phyloP scores from a whole-genome alignment of 2,329 filamentous ascomycete genomes.

The Stagonosporopsis cucurbitacearum region DNA sequence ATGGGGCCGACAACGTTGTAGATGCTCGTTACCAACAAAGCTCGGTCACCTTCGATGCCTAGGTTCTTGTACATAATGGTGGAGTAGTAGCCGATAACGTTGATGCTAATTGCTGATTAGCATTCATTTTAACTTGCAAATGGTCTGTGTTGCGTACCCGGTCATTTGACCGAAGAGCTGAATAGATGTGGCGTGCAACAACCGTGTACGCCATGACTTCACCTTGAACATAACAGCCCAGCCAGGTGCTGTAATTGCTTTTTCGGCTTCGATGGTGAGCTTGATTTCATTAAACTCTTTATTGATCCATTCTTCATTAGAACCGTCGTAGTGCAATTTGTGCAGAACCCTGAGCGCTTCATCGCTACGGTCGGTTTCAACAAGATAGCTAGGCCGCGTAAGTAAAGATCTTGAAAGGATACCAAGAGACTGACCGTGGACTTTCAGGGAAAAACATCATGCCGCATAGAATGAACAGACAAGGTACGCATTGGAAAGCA shows the following conservation, averaged over 20 bases:
- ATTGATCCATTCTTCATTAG: constrained; percentile 64
- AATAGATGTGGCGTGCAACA: constrained; percentile 66
- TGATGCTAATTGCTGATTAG: constrained; percentile 42
- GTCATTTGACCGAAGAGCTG: constrained; percentile 71
- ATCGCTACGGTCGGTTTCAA: constrained; percentile 60
- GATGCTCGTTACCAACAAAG: constrained; percentile 64
- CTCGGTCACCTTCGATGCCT: constrained; percentile 62
- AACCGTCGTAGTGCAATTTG: constrained; percentile 62
- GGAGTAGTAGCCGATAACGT: constrained; percentile 69
- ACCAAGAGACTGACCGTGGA: not conserved
- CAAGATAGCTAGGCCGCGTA: constrained; percentile 35
- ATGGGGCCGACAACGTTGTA: constrained; percentile 67
- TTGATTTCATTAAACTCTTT: constrained; percentile 67
- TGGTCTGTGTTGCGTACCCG: constrained; percentile 46
- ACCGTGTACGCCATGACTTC: constrained; percentile 65
- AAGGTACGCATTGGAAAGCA: constrained; percentile 56
- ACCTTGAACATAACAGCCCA: constrained; percentile 66
- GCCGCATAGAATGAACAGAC: constrained; percentile 51
- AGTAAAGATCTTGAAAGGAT: not conserved
- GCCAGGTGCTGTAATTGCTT: constrained; percentile 59
- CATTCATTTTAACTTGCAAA: not conserved
- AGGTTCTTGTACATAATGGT: constrained; percentile 65
- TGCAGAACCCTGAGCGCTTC: constrained; percentile 56
- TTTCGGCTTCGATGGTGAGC: constrained; percentile 66
- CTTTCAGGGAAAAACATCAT: constrained; percentile 51